Conservation (phyloP, 2,329 filamentous ascomycete genomes). For the Ascocoryne sarcoides region DNA sequence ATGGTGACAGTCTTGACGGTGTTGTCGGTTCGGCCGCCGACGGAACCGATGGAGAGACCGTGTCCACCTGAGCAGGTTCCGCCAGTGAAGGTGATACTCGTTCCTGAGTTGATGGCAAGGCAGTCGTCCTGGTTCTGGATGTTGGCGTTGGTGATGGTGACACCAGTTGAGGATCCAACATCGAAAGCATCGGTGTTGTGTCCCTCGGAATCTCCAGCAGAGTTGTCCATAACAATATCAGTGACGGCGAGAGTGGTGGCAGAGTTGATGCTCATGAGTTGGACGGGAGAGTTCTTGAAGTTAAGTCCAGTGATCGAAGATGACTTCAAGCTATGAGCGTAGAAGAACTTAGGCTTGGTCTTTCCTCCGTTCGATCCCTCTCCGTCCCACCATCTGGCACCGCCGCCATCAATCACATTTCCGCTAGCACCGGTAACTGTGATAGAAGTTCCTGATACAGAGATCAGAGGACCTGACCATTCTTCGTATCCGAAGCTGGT, state of each 20-base stretch:
- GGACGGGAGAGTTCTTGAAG: slow-evolving; percentile 46
- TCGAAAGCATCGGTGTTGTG: slow-evolving; percentile 50
- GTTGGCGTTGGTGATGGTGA: slow-evolving; percentile 42
- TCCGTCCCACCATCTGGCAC: slow-evolving; percentile 37
- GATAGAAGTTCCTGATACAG: slow-evolving; percentile 21
- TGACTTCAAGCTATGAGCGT: slow-evolving; percentile 40
- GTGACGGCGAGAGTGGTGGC: slow-evolving; percentile 37
- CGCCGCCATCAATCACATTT: slow-evolving; percentile 44
- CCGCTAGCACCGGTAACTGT: slow-evolving; percentile 19
- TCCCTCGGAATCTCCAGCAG: slow-evolving; percentile 38
- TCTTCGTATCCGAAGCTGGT: slow-evolving; percentile 61
- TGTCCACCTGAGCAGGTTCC: slow-evolving; percentile 26
- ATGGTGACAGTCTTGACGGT: slow-evolving; percentile 44
- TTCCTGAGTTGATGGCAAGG: slow-evolving; percentile 48
- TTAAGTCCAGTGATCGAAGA: slow-evolving; percentile 42
- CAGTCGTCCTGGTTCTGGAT: slow-evolving; percentile 54
- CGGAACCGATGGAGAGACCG: slow-evolving; percentile 38
- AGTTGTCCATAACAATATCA: slow-evolving; percentile 48
- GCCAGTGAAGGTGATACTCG: slow-evolving; percentile 26
- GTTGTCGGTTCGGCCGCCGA: slow-evolving; percentile 49
- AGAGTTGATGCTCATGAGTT: slow-evolving; percentile 40
- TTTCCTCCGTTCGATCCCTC: slow-evolving; percentile 47
- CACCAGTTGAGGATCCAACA: slow-evolving; percentile 36
- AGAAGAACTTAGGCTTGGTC: slow-evolving; percentile 58
- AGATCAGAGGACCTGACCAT: slow-evolving; percentile 56